phyloP scores from a whole-genome alignment of 75 land plant genomes.

The Isoetes taiwanensis region DNA sequence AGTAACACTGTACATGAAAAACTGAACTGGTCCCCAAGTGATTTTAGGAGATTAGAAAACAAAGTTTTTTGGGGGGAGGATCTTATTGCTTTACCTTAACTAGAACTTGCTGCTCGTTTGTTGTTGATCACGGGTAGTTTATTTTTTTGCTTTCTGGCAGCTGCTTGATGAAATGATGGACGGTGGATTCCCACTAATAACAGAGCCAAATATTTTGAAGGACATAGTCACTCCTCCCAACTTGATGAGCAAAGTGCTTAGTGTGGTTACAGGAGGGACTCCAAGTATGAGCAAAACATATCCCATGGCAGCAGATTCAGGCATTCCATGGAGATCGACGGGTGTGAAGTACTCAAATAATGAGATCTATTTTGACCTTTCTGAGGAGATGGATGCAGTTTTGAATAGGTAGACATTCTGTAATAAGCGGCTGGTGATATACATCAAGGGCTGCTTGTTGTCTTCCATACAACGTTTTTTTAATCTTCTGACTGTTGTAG shows the following conservation, averaged over 20 bases:
- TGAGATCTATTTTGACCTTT: conserved; percentile 87
- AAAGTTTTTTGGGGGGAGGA: not conserved
- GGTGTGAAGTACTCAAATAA: conserved; percentile 65
- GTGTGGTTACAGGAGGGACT: conserved; percentile 81
- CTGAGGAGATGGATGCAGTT: conserved; percentile 82
- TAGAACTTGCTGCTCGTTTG: not conserved
- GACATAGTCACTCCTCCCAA: conserved; percentile 92
- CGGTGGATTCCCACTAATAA: conserved; percentile 91
- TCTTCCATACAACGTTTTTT: too few relatives aligned
- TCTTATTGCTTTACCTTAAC: not conserved
- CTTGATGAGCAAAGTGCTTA: conserved; percentile 74
- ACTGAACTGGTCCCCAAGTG: not conserved
- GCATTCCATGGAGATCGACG: conserved; percentile 77
- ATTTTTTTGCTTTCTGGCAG: conserved; percentile 27
- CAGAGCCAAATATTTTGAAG: conserved; percentile 79
- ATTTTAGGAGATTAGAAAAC: conserved; percentile 1
- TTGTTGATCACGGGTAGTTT: not conserved
- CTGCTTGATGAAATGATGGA: conserved; percentile 99
- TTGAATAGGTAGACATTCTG: conserved; percentile 55
- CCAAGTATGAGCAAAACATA: conserved; percentile 62
- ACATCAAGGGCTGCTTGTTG: too few relatives aligned
- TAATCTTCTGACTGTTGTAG: too few relatives aligned
- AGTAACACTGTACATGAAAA: too few relatives aligned
- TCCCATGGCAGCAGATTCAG: conserved; percentile 72
- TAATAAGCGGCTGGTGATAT: too few relatives aligned